phyloP scores from a whole-genome alignment of 176 grass and related monocot species.

The Sorghum bicolor region DNA sequence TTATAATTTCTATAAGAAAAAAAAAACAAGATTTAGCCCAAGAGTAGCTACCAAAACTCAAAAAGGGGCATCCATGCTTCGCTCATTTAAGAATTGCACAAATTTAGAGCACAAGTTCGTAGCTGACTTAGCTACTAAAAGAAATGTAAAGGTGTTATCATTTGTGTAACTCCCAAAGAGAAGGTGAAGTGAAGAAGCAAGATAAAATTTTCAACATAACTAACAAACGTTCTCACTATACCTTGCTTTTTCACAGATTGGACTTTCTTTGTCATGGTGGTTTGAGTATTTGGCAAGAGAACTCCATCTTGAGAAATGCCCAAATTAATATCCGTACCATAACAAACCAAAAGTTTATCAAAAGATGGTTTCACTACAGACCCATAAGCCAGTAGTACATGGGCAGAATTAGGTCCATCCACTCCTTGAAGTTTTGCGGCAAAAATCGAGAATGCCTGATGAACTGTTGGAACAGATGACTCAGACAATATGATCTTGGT shows the following conservation, averaged over 20 bases:
- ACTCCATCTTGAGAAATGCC: slow-evolving; percentile 59
- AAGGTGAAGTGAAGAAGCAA: neutral
- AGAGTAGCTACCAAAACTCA: neutral
- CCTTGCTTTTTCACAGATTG: slow-evolving; percentile 61
- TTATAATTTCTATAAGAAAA: slow-evolving; percentile 54
- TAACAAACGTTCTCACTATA: slow-evolving; percentile 18
- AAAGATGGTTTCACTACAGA: slow-evolving; percentile 89
- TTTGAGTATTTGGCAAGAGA: slow-evolving; percentile 61
- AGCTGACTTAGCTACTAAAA: neutral
- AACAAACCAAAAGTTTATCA: slow-evolving; percentile 64
- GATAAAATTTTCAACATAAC: slow-evolving; percentile 5
- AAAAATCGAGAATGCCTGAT: slow-evolving; percentile 55
- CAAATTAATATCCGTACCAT: slow-evolving; percentile 72
- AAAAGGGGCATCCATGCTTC: neutral
- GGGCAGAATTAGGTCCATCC: slow-evolving; percentile 55
- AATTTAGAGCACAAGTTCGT: neutral
- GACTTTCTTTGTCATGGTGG: slow-evolving; percentile 40
- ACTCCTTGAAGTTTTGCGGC: slow-evolving; percentile 69
- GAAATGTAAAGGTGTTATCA: neutral
- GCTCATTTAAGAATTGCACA: neutral
- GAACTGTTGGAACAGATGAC: slow-evolving; percentile 42
- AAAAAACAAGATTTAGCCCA: slow-evolving; percentile 31
- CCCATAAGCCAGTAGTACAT: slow-evolving; percentile 76
- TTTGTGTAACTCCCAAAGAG: neutral
- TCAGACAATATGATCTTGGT: slow-evolving; percentile 61